Base-by-base conservation (phyloP, 2,329 filamentous ascomycete genomes). In the Colletotrichum sp. region DNA sequence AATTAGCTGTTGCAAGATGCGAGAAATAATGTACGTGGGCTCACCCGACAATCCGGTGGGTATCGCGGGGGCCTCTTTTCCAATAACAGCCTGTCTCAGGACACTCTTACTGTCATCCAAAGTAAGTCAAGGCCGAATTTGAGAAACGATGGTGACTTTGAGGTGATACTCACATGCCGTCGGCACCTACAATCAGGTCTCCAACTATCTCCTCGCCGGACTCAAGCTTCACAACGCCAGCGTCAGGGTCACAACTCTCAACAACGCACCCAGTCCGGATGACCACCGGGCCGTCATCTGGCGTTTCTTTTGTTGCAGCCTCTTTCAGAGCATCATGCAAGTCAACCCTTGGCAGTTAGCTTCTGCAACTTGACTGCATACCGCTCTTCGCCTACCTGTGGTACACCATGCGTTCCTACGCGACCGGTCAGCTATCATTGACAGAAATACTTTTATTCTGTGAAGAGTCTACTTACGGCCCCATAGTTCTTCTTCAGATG, bases 241-340 rank as follows among this genome's bases (percentile, higher is more conserved):
- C 71, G 1, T 87, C 85, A 0, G 85, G 80, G 76, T 90, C 88
- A 75, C 86, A 89, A 3, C 85, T 82, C 8, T 63, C 68, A 0
- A 84, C 84, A 0, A 68, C 52, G n/a, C 73, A 57, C 4, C 80
- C 80, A 4, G 81, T 82, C 10, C 78, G 78, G 1, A 85, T 80
- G 10, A 71, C 52, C 0, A 78, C 84, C 2, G 83, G 80, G 2
- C 68, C 62, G 6, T 82, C 81, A n/a, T 76, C 68, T 8, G 80
- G 72, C 3, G 78, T 75, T 2, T 67, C 28, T 13, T 76, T 79
- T 1, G 71, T 81, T 15, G 81, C 82, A 8, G 81, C 82, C 7
- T 76, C 59, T 10, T 79, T 78, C 2, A 85, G 78, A 18, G 81
- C 82, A 6, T 79, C 72, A 77, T 87, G 85, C 1, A 87, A 77